Percentiles rank a stretch among this genome's conserved stretches.
Evolutionary conservation across 768 basidiomycete species (phyloP).

Genomic region (Boletus rubroflammeus): DNA sequence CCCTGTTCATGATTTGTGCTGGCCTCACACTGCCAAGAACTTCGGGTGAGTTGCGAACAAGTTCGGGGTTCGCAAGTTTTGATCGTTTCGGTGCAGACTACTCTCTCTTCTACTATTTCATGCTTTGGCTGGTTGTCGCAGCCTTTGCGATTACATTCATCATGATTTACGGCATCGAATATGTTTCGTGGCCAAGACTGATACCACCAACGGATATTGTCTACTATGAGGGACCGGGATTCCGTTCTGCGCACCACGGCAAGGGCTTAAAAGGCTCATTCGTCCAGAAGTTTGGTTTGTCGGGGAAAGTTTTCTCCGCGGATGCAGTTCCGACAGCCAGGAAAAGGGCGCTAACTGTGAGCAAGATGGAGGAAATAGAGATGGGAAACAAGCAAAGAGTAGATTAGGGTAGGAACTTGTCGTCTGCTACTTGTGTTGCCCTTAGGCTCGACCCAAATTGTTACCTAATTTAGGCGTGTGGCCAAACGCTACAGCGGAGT

Average conservation of each 20-base stretch:
- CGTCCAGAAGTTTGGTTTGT: constrained; percentile 31
- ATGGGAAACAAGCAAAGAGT: constrained; percentile 78
- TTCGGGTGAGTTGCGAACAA: constrained; percentile 57
- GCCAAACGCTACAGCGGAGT: constrained; percentile 27
- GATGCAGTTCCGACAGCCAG: constrained; percentile 37
- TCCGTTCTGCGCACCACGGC: constrained; percentile 71
- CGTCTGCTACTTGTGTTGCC: background rate
- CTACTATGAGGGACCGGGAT: constrained; percentile 87
- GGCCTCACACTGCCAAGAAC: constrained; percentile 83
- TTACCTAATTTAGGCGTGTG: constrained; percentile 11
- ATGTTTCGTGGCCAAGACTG: constrained; percentile 92
- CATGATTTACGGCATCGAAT: constrained; percentile 82
- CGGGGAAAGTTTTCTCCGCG: constrained; percentile 37
- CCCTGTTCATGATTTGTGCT: constrained; percentile 84
- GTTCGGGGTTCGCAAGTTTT: background rate
- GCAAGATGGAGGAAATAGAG: constrained; percentile 68
- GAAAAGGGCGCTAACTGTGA: constrained; percentile 32
- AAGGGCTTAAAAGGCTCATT: constrained; percentile 57
- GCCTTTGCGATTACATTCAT: constrained; percentile 67
- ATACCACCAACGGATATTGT: constrained; percentile 75
- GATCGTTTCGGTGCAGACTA: constrained; percentile 51
- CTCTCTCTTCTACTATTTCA: constrained; percentile 79
- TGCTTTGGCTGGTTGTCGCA: constrained; percentile 73
- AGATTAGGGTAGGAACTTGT: constrained; percentile 41
- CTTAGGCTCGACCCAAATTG: background rate